Evolutionary conservation across 2,329 filamentous ascomycete genomes (phyloP).

Genomic region (Colletotrichum sp.): DNA sequence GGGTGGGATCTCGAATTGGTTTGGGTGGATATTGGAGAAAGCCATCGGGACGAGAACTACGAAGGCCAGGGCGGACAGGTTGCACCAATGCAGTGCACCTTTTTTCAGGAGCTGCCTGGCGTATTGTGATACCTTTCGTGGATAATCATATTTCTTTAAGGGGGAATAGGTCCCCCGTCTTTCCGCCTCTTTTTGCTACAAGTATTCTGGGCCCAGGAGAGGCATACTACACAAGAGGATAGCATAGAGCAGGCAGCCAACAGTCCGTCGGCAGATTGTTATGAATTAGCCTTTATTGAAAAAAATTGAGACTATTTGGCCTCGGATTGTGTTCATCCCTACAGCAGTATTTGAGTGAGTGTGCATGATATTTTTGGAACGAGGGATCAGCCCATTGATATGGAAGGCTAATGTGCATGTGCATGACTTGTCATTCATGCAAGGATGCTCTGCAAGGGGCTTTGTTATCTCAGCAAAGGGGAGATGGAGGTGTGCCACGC

Average conservation of each 20-base stretch:
- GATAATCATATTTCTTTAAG: constrained; percentile 19
- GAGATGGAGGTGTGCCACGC: neutral
- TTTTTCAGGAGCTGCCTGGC: neutral
- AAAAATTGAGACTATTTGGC: neutral
- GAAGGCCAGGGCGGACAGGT: neutral
- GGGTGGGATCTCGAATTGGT: neutral
- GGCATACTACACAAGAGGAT: constrained; percentile 1
- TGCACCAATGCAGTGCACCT: neutral
- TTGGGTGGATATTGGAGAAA: constrained; percentile 7
- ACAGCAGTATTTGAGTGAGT: neutral
- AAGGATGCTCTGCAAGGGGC: neutral
- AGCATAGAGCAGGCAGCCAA: constrained; percentile 11
- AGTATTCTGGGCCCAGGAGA: neutral
- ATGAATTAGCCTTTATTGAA: constrained; percentile 13
- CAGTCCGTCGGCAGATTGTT: constrained; percentile 22
- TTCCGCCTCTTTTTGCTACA: neutral
- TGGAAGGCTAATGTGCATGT: neutral
- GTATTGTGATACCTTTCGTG: constrained; percentile 15
- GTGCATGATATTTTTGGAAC: neutral
- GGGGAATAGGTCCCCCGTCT: neutral
- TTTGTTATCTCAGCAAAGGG: neutral
- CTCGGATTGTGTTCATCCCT: neutral
- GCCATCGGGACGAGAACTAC: neutral
- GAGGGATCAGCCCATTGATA: neutral
- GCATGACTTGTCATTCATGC: neutral